A percentile compares a stretch with the other conserved stretches of the same genome.
phyloP scores from a whole-genome alignment of 176 grass and related monocot species.

The Puccinellia tenuiflora region DNA sequence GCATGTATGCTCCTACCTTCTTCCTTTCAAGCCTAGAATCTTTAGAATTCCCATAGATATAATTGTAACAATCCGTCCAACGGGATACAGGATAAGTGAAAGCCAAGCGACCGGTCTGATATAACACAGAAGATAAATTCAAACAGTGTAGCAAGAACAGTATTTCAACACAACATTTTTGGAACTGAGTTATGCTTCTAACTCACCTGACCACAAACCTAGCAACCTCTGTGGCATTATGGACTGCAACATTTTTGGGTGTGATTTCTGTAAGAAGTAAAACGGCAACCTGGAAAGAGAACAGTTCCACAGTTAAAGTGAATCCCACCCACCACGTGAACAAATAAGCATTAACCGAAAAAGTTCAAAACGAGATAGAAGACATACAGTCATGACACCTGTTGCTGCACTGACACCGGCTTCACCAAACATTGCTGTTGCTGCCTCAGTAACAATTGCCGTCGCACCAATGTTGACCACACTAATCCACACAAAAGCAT shows the following conservation, averaged over 20 bases:
- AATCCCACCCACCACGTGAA: neutral
- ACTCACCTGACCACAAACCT: slow-evolving; percentile 94
- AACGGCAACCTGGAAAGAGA: slow-evolving; percentile 62
- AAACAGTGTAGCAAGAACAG: neutral
- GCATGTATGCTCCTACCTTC: slow-evolving; percentile 53
- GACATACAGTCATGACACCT: slow-evolving; percentile 89
- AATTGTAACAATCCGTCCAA: slow-evolving; percentile 85
- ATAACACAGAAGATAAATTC: slow-evolving; percentile 46
- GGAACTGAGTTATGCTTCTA: neutral
- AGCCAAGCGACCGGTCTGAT: slow-evolving; percentile 96
- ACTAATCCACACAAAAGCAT: slow-evolving; percentile 44
- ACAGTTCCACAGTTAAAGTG: neutral
- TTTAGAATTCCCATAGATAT: slow-evolving; percentile 97
- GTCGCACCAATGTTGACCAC: slow-evolving; percentile 97
- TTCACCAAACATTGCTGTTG: slow-evolving; percentile 97
- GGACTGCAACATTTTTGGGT: slow-evolving; percentile 94
- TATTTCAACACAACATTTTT: neutral
- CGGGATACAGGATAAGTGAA: slow-evolving; percentile 88
- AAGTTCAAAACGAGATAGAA: slow-evolving; percentile 17
- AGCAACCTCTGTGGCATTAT: slow-evolving; percentile 90
- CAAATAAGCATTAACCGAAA: neutral
- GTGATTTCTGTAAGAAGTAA: slow-evolving; percentile 98
- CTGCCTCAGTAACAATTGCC: slow-evolving; percentile 89
- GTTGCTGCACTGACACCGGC: slow-evolving; percentile 90
- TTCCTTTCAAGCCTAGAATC: slow-evolving; percentile 87